Conservation (phyloP, 768 basidiomycete genomes). For the Serpula lacrymans region DNA sequence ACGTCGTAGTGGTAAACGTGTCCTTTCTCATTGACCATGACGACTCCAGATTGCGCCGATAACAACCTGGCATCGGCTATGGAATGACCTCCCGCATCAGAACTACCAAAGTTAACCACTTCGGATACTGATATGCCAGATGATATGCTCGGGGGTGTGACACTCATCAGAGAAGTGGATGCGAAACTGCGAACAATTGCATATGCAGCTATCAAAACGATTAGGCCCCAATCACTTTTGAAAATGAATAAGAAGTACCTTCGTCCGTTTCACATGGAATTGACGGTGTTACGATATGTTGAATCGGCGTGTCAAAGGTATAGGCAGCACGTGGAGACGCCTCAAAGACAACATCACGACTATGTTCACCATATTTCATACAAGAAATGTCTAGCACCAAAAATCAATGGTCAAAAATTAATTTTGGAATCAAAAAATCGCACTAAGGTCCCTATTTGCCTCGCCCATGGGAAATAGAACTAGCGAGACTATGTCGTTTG, state of each 20-base stretch:
- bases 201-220: conserved; percentile 19
- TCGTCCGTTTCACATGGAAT: conserved; percentile 11
- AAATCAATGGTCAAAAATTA: no score
- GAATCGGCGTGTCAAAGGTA: conserved; percentile 65
- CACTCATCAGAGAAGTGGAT: conserved; percentile 37
- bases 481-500: no score
- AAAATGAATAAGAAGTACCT: conserved; percentile 15
- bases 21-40: conserved; percentile 50
- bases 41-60: conserved; percentile 27
- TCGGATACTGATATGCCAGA: conserved; percentile 23
- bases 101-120: conserved; percentile 35
- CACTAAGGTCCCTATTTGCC: conserved; percentile 57
- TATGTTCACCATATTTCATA: no score
- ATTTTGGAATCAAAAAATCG: conserved; percentile 15
- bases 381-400: no score
- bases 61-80: conserved; percentile 48
- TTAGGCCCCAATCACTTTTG: background rate
- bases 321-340: conserved; percentile 40
- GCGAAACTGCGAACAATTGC: conserved; percentile 48
- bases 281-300: conserved; percentile 49
- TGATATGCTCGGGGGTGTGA: conserved; percentile 13
- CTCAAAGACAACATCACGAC: conserved; percentile 30
- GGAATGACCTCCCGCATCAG: conserved; percentile 37
- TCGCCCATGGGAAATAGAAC: conserved; percentile 67
- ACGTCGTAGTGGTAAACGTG: conserved; percentile 45